Base-by-base conservation (phyloP, 106 monocot genomes). In the Iris macrosiphon region DNA sequence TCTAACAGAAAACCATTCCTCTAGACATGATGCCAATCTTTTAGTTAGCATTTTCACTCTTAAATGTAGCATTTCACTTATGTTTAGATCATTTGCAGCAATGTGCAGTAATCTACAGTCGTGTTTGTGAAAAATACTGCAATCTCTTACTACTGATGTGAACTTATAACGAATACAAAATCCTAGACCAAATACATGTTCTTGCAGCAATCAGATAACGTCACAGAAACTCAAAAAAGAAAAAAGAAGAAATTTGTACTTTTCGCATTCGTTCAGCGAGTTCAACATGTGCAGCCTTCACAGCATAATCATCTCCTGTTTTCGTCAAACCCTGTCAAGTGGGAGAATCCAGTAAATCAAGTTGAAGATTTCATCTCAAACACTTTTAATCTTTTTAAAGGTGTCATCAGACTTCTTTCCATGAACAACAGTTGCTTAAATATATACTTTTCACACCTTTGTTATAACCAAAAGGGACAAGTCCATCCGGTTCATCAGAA, bases 251-350 rank as follows among this genome's bases (percentile, higher is more conserved):
- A 16, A 47, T 54, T 16, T 59, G 57, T 75, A 87, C 96, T 65
- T 96, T 96, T 49, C 89, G 64, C 96, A 96, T 96, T 12, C 96
- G 75, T 70, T 96, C 96, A 61, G 90, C 96, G 67, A 96, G 96
- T 54, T 96, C 96, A 46, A 96, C 96, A 77, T 96, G 96, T 52
- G 96, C 96, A 76, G 96, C 79, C 59, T 90, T 96, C 26, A 96
- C 86, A 41, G 96, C 96, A 78, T 96, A 96, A 83, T 90, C 90
- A 63, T 96, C 90, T 79, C 96, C 96, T 35, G 86, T 96, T 87
- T 96, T 96, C 38, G 96, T 90, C 46, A 96, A 74, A 41, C 96
- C 96, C 96, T 96, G 62, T 52, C 12, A 57, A 35, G 19, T 19
- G 13, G 45, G 49, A 13, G 42, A 37, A 58, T n/a, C 7, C 14